phyloP scores from a whole-genome alignment of 768 basidiomycete genomes.

The Suillus placidus region DNA sequence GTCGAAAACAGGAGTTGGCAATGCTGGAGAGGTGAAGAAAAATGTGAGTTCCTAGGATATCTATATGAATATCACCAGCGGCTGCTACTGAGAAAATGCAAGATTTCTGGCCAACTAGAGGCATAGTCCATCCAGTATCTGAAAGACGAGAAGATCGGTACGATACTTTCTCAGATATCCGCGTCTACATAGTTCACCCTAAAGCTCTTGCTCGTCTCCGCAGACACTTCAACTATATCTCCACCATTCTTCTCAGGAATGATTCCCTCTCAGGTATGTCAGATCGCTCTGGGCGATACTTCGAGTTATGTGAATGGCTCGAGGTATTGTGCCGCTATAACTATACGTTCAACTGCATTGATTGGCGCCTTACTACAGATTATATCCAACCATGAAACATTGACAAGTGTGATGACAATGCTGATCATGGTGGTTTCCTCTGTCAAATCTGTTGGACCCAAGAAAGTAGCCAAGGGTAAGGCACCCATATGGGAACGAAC shows the following conservation, averaged over 20 bases:
- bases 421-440: slow-evolving; percentile 84
- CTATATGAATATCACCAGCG: neutral
- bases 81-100: slow-evolving; percentile 10
- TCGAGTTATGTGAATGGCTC: slow-evolving; percentile 89
- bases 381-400: slow-evolving; percentile 88
- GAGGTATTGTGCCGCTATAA: slow-evolving; percentile 54
- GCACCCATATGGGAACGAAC: slow-evolving; percentile 73
- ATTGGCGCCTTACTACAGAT: slow-evolving; percentile 51
- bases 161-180: slow-evolving; percentile 64
- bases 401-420: slow-evolving; percentile 97
- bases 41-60: slow-evolving; percentile 64
- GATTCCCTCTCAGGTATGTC: slow-evolving; percentile 96
- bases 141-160: slow-evolving; percentile 75
- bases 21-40: slow-evolving; percentile 81
- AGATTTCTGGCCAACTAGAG: slow-evolving; percentile 81
- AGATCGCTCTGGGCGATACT: slow-evolving; percentile 80
- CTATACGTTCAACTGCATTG: neutral
- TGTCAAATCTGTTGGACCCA: slow-evolving; percentile 62
- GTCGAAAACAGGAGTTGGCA: slow-evolving; percentile 79
- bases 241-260: slow-evolving; percentile 82
- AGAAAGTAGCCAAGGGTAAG: slow-evolving; percentile 48
- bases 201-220: slow-evolving; percentile 89
- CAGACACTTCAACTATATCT: slow-evolving; percentile 85
- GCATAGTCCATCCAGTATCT: slow-evolving; percentile 68
- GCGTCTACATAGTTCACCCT: slow-evolving; percentile 81